Base-by-base conservation (phyloP, 2,329 filamentous ascomycete species). In the Thermoascus crustaceus region DNA sequence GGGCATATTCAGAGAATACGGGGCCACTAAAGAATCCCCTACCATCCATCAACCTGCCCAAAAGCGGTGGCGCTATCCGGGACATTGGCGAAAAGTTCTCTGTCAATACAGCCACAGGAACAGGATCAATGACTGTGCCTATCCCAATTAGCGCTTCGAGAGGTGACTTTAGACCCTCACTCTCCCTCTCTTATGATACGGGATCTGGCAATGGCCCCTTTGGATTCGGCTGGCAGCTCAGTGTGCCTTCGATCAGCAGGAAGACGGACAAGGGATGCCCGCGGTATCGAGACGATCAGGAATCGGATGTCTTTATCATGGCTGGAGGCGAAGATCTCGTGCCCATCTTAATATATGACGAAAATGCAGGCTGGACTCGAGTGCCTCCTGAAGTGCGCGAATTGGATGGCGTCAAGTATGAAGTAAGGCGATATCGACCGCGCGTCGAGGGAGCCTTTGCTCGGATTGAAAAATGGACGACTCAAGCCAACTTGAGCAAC, bases 211-310 rank as follows among this genome's bases (percentile, higher is more conserved):
- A 55, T 39, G 49, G 54, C 1, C 18, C 36, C 0, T 57, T 54
- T 42, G 55, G 55, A 3, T 9, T 56, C 4, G 55, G 55, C 4
- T 58, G 55, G 55, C n/a, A 39, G 2, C 18, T 57, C 1, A 34
- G 33, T 3, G 14, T 43, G 5, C 22, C 32, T 2, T 30, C 30
- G 3, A 48, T 58, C 25, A 30, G 37, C 2, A 29, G 55, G 3
- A 54, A 51, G 36, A 58, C 54, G 2, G 23, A 27, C 14, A 43
- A 46, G 32, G 43, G 42, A 5, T 9, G 57, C 2, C 55, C 55
- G 7, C 30, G 17, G 4, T 57, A 57, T 27, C 36, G 44, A 19
- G 46, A 46, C 8, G 39, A 46, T 4, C n/a, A n/a, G n/a, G n/a
- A n/a, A n/a, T 36, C 34, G 1, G 54, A 58, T 40, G 33, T 40